phyloP scores from a whole-genome alignment of 805 yeast species.

The Metschnikowia bowlesiae region DNA sequence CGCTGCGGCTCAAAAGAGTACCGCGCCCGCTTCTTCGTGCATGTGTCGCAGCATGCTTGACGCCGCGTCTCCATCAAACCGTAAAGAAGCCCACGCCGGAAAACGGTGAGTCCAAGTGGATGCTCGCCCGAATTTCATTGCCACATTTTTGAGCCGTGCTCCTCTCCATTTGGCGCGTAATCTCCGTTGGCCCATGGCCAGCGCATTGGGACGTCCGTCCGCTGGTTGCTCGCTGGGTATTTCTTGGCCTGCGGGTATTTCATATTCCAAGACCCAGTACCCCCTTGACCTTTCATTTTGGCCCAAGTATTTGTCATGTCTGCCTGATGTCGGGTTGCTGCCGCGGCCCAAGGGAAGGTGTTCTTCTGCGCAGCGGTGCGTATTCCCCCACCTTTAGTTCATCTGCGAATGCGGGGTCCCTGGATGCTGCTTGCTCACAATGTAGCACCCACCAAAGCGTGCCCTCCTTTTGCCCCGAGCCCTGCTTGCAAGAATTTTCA shows the following conservation, averaged over 20 bases:
- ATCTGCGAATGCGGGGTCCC: constrained; percentile 4
- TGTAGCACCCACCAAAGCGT: not conserved
- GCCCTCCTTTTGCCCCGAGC: not conserved
- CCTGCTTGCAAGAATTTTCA: not conserved
- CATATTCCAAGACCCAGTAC: not conserved
- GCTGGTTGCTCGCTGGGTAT: not conserved
- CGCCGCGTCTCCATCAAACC: constrained; percentile 2
- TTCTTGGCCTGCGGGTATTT: too few relatives aligned
- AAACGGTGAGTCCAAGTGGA: not conserved
- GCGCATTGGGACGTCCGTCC: too few relatives aligned
- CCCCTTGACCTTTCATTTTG: too few relatives aligned
- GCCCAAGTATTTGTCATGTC: not conserved
- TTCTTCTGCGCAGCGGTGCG: constrained; percentile 4
- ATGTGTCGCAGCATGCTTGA: constrained; percentile 4
- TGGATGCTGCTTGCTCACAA: not conserved
- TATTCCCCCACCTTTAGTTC: constrained; percentile 2
- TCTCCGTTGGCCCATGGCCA: too few relatives aligned
- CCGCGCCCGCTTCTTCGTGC: not conserved
- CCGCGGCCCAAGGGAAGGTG: constrained; percentile 2
- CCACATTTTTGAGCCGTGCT: not conserved
- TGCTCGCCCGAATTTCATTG: not conserved
- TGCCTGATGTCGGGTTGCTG: not conserved
- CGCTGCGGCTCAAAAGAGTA: not conserved
- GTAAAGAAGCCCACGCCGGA: not conserved
- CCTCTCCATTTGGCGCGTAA: too few relatives aligned